Base-by-base conservation (phyloP, 1,284 basidiomycete species). In the Grifola frondosa region DNA sequence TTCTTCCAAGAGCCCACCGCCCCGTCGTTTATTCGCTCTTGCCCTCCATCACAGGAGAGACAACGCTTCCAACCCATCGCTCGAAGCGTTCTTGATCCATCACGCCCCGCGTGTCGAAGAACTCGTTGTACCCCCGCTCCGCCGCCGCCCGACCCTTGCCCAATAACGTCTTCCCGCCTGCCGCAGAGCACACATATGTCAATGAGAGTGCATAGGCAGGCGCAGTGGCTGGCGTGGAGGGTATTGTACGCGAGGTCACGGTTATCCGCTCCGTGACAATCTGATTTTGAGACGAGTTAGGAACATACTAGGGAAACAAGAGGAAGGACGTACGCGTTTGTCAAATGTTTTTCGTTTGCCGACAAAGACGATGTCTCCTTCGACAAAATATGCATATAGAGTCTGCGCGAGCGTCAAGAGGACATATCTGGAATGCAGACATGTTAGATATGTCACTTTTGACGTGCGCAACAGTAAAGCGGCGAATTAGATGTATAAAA, bases 291-390 rank as follows among this genome's bases (percentile, higher is more conserved):
- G 16, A 28, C 8, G 23, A 16, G 32, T 19, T 10, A 20, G 35
- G 19, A 16, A 16, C 19, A 59, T 6, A 30, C 19, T 6, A 28
- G 22, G 16, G 22, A 38, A 24, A 38, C 15, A 34, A 37, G 31
- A 32, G 35, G 37, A 33, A 28, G 29, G n/a, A 69, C 81, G 50
- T 53, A 88, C 86, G 49, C 85, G 75, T 64, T 89, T 90, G 24
- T 86, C 87, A 54, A 91, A 81, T 16, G 87, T 87, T 65, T 90
- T 90, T 49, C 90, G 80, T 60, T 84, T 88, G 28, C 88, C 90
- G 28, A 86, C 80, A 59, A 89, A 93, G 37, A 94, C 80, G 41
- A 80, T 83, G 48, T 88, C 75, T 30, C 85, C 82, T 63, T 93
- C 90, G 44, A 93, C 66, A 51, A 89, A 88, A 60, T 85, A 89